These are phyloP conservation scores for Russula emetica DNA, from an alignment of 768 basidiomycete species.

Conservation along the genomic window DNA sequence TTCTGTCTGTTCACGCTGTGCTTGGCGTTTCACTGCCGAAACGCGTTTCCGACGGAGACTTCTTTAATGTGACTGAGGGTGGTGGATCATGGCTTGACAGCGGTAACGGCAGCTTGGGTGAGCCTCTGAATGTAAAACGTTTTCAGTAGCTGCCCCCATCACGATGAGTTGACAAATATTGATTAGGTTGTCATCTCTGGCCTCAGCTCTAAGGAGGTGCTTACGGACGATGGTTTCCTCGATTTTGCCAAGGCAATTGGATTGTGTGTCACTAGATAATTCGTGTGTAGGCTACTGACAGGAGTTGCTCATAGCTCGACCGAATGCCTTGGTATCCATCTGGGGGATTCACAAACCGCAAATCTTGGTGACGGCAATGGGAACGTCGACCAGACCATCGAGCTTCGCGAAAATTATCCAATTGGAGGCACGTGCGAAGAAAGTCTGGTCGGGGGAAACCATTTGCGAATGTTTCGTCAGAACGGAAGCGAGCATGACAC, in stretches of 20 bases:
- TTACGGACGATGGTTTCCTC: conserved; percentile 51
- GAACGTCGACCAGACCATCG: conserved; percentile 41
- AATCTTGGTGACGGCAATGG: conserved; percentile 50
- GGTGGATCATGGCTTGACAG: conserved; percentile 46
- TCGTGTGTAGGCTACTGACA: conserved; percentile 14
- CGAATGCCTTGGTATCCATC: conserved; percentile 41
- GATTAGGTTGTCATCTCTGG: conserved; percentile 61
- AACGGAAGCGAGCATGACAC: conserved; percentile 52
- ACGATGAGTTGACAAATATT: background rate
- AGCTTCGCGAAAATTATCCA: conserved; percentile 40
- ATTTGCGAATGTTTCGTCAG: conserved; percentile 53
- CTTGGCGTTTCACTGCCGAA: conserved; percentile 6
- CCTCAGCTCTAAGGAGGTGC: conserved; percentile 51
- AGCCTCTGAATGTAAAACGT: conserved; percentile 42
- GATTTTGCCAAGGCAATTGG: conserved; percentile 61
- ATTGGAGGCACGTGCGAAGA: conserved; percentile 48
- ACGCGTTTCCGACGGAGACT: conserved; percentile 30
- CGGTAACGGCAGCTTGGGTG: conserved; percentile 39
- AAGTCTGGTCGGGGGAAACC: conserved; percentile 44
- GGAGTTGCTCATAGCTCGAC: conserved; percentile 37
- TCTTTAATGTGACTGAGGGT: conserved; percentile 34
- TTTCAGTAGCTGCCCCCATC: background rate
- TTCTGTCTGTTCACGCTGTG: conserved; percentile 20
- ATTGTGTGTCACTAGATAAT: conserved; percentile 42
- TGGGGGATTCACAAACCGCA: conserved; percentile 36